Evolutionary conservation across 1,139 yeast species (phyloP).

Genomic region (Pichia sp.): DNA sequence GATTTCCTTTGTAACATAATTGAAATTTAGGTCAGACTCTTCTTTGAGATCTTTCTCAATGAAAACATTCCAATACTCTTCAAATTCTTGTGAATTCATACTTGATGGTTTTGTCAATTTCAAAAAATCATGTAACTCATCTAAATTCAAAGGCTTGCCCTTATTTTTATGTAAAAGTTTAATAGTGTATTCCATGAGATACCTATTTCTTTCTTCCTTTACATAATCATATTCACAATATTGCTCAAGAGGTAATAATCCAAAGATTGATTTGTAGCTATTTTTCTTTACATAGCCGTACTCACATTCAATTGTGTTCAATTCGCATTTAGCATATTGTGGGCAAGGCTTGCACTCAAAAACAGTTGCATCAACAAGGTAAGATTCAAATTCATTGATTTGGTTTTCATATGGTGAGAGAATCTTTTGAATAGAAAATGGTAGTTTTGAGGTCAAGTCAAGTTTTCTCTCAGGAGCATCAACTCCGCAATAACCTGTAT

Average conservation of each 20-base stretch:
- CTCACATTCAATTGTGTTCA: slow-evolving; percentile 56
- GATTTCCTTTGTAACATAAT: slow-evolving; percentile 18
- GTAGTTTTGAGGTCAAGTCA: slow-evolving; percentile 13
- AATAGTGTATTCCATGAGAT: slow-evolving; percentile 61
- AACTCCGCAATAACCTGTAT: slow-evolving; percentile 63
- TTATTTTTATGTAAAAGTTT: slow-evolving; percentile 61
- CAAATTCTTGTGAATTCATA: slow-evolving; percentile 51
- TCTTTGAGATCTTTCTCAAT: slow-evolving; percentile 32
- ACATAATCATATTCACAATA: slow-evolving; percentile 72
- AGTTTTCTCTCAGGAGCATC: slow-evolving; percentile 34
- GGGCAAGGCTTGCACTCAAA: slow-evolving; percentile 80
- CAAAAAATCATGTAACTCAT: slow-evolving; percentile 53
- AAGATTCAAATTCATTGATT: slow-evolving; percentile 15
- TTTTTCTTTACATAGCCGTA: slow-evolving; percentile 53
- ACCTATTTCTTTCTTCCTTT: slow-evolving; percentile 60
- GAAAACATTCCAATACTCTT: slow-evolving; percentile 72
- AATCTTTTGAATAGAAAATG: slow-evolving; percentile 5
- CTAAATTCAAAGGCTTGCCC: slow-evolving; percentile 52
- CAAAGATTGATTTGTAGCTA: slow-evolving; percentile 52
- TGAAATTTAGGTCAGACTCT: slow-evolving; percentile 56
- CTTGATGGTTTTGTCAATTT: slow-evolving; percentile 42
- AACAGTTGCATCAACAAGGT: slow-evolving; percentile 26
- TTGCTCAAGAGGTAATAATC: slow-evolving; percentile 54
- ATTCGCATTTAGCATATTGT: slow-evolving; percentile 67
- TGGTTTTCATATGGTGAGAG: slow-evolving; percentile 10